phyloP scores from a whole-genome alignment of 495 filamentous ascomycete genomes.

The Annulohypoxylon maeteangense region DNA sequence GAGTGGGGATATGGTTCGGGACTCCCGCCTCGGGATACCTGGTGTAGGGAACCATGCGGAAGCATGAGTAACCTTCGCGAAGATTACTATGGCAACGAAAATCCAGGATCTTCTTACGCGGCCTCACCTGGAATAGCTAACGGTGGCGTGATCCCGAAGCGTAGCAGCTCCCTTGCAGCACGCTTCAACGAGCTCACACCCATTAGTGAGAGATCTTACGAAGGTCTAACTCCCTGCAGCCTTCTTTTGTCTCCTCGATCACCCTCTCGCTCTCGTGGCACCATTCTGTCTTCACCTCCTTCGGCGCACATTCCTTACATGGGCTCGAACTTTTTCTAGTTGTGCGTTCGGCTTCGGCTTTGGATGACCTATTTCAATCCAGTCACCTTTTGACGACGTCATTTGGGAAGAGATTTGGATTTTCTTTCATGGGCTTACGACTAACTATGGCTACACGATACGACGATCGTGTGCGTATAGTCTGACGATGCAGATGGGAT shows the following conservation, averaged over 20 bases:
- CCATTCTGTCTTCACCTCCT: not conserved
- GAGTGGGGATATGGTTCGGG: not conserved
- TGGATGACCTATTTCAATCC: not conserved
- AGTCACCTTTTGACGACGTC: not conserved
- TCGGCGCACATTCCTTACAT: not conserved
- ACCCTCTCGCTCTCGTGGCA: not conserved
- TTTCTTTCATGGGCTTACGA: not conserved
- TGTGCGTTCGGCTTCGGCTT: not conserved
- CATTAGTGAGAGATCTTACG: not conserved
- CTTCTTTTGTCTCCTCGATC: not conserved
- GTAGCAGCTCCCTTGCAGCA: not conserved
- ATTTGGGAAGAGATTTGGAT: not conserved
- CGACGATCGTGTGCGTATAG: not conserved
- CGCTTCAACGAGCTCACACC: not conserved
- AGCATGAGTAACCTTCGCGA: not conserved
- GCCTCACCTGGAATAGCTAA: not conserved
- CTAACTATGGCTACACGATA: not conserved
- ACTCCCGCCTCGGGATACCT: not conserved
- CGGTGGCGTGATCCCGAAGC: not conserved
- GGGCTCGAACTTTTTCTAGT: not conserved
- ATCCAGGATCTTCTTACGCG: not conserved
- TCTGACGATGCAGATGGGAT: not conserved
- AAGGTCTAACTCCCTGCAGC: not conserved
- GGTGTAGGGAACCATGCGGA: not conserved
- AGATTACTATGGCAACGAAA: not conserved